These are phyloP conservation scores for Ramularia endophylla DNA, from an alignment of 2,329 filamentous ascomycete species.

Conservation along the genomic window DNA sequence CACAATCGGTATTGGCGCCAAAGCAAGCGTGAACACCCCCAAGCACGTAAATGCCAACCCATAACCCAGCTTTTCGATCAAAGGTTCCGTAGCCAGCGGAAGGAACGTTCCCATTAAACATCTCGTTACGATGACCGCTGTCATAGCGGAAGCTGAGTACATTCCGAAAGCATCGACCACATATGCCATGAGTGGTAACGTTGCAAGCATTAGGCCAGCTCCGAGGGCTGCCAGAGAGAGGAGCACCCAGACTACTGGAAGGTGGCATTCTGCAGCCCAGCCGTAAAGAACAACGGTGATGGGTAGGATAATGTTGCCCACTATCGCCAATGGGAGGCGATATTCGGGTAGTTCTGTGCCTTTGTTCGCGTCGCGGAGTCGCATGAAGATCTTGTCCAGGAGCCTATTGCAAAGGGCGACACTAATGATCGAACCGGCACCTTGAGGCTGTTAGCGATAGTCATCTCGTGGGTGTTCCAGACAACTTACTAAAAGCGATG, in stretches of 20 bases:
- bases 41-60: slow-evolving; percentile 35
- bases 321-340: slow-evolving; percentile 54
- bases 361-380: slow-evolving; percentile 24
- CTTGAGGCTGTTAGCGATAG: slow-evolving; percentile 6
- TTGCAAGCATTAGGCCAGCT: slow-evolving; percentile 40
- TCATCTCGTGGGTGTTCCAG: background rate
- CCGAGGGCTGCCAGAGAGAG: slow-evolving; percentile 49
- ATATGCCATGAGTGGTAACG: slow-evolving; percentile 41
- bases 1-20: slow-evolving; percentile 25
- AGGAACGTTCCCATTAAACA: slow-evolving; percentile 41
- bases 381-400: slow-evolving; percentile 34
- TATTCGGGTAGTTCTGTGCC: slow-evolving; percentile 48
- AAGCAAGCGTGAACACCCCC: slow-evolving; percentile 16
- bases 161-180: slow-evolving; percentile 42
- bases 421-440: slow-evolving; percentile 35
- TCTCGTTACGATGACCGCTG: slow-evolving; percentile 39
- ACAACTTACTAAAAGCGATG: slow-evolving; percentile 46
- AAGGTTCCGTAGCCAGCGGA: slow-evolving; percentile 39
- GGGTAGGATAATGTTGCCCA: slow-evolving; percentile 48
- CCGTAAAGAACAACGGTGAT: slow-evolving; percentile 53
- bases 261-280: slow-evolving; percentile 46
- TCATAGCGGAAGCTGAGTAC: slow-evolving; percentile 42
- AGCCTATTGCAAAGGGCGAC: slow-evolving; percentile 32
- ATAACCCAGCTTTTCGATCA: slow-evolving; percentile 36
- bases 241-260: slow-evolving; percentile 52